Evolutionary conservation across 306 rosid genomes (phyloP).

Genomic region (Quercus agrifolia): DNA sequence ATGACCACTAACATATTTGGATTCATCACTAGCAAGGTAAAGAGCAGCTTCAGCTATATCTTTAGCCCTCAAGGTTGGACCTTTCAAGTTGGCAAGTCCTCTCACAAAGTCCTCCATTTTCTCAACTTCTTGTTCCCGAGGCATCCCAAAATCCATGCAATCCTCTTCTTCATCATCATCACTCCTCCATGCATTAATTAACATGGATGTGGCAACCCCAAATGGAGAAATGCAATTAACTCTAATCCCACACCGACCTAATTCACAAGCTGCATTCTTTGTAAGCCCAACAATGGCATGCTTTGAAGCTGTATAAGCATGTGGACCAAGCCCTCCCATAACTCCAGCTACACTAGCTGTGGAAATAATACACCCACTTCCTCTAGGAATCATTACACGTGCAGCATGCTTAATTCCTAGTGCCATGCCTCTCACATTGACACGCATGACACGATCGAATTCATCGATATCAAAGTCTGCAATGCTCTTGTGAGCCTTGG

Average conservation of each 20-base stretch:
- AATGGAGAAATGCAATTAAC: slow-evolving; percentile 89
- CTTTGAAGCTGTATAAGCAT: slow-evolving; percentile 87
- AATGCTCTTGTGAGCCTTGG: slow-evolving; percentile 63
- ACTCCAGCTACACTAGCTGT: slow-evolving; percentile 78
- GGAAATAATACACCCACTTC: slow-evolving; percentile 64
- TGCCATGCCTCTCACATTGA: slow-evolving; percentile 80
- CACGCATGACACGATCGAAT: slow-evolving; percentile 68
- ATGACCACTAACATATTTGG: slow-evolving; percentile 89
- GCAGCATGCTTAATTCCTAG: slow-evolving; percentile 91
- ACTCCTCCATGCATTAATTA: slow-evolving; percentile 69
- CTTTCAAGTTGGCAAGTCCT: slow-evolving; percentile 69
- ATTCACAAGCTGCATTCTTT: slow-evolving; percentile 74
- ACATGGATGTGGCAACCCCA: slow-evolving; percentile 90
- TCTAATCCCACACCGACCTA: slow-evolving; percentile 72
- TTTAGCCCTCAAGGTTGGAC: slow-evolving; percentile 56
- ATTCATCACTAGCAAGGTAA: slow-evolving; percentile 89
- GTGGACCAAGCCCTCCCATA: slow-evolving; percentile 84
- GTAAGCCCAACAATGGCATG: slow-evolving; percentile 90
- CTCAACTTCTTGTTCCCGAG: slow-evolving; percentile 52
- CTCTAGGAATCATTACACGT: slow-evolving; percentile 67
- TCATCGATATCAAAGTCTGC: slow-evolving; percentile 59
- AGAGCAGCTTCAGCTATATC: slow-evolving; percentile 94
- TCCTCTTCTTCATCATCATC: slow-evolving; percentile 24
- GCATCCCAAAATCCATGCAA: slow-evolving; percentile 40
- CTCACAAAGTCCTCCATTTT: slow-evolving; percentile 83